A percentile compares a stretch with the other conserved stretches of the same genome.
phyloP scores from a whole-genome alignment of 768 basidiomycete genomes.

The Panaeolus cyanescens region DNA sequence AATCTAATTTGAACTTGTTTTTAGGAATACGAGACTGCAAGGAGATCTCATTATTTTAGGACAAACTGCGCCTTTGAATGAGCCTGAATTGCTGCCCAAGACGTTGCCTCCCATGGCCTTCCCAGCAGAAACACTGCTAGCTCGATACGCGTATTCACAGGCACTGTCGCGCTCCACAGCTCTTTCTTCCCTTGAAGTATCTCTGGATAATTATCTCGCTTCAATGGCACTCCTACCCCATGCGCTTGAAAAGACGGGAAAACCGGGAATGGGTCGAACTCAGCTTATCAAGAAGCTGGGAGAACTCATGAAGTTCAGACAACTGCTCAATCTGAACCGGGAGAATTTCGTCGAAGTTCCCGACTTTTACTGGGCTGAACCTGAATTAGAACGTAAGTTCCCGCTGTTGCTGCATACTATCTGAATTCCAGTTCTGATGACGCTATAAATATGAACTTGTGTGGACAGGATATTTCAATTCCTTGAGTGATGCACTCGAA shows the following conservation, averaged over 20 bases:
- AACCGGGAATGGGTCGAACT: slow-evolving; percentile 77
- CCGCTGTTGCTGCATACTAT: not conserved
- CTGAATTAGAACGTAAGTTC: slow-evolving; percentile 76
- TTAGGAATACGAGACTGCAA: slow-evolving; percentile 82
- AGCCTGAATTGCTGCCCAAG: slow-evolving; percentile 43
- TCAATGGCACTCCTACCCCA: slow-evolving; percentile 82
- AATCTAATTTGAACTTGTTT: slow-evolving; percentile 13
- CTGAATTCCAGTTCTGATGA: not conserved
- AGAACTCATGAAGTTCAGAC: slow-evolving; percentile 87
- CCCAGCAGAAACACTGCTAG: slow-evolving; percentile 73
- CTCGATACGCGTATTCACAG: slow-evolving; percentile 90
- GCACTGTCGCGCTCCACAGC: slow-evolving; percentile 89
- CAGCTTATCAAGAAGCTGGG: slow-evolving; percentile 93
- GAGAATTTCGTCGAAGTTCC: slow-evolving; percentile 89
- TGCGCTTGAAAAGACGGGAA: slow-evolving; percentile 75
- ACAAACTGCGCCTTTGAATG: slow-evolving; percentile 59
- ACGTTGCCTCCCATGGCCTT: slow-evolving; percentile 55
- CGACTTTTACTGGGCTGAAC: slow-evolving; percentile 95
- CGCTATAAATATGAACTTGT: not conserved
- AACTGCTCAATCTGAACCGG: slow-evolving; percentile 86
- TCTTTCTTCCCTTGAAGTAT: slow-evolving; percentile 83
- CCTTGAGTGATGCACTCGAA: slow-evolving; percentile 83
- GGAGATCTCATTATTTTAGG: slow-evolving; percentile 93
- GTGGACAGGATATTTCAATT: slow-evolving; percentile 73
- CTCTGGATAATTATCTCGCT: slow-evolving; percentile 80